Evolutionary conservation across 2,329 filamentous ascomycete genomes (phyloP).

Genomic region (Biscogniauxia sp.): DNA sequence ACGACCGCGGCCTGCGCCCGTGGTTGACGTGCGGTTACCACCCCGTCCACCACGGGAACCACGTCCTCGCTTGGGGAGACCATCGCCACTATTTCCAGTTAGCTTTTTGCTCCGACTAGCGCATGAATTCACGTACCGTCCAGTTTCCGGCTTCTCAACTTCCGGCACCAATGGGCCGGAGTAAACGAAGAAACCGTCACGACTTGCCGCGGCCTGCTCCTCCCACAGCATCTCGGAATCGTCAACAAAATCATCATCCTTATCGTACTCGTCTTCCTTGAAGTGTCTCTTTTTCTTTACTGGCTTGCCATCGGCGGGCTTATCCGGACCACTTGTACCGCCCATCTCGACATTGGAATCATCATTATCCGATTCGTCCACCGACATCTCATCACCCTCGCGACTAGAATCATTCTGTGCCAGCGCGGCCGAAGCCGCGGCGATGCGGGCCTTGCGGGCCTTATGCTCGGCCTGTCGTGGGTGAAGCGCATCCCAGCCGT

Average conservation of each 20-base stretch:
- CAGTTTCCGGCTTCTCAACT: conserved; percentile 67
- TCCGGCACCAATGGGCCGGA: conserved; percentile 87
- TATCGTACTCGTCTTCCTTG: conserved; percentile 80
- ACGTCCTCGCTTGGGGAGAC: conserved; percentile 66
- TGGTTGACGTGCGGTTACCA: conserved; percentile 57
- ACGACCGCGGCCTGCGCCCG: conserved; percentile 44
- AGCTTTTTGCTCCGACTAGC: conserved; percentile 28
- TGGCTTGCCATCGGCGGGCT: conserved; percentile 56
- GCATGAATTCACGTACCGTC: conserved; percentile 41
- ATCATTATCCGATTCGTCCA: conserved; percentile 71
- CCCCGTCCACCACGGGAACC: conserved; percentile 50
- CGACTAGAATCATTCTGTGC: conserved; percentile 70
- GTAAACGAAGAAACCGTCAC: conserved; percentile 98
- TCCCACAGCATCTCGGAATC: conserved; percentile 96
- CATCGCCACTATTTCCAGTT: conserved; percentile 60
- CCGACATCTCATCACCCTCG: conserved; percentile 79
- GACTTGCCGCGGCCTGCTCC: conserved; percentile 87
- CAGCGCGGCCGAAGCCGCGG: conserved; percentile 80
- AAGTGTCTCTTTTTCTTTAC: conserved; percentile 77
- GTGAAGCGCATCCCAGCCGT: conserved; percentile 91
- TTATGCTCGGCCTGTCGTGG: conserved; percentile 86
- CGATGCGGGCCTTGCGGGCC: conserved; percentile 83
- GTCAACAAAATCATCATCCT: conserved; percentile 82
- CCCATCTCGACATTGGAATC: conserved; percentile 90
- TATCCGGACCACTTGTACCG: conserved; percentile 61